Evolutionary conservation across 805 yeast species (phyloP), one percentile per base, ranked within the genome.

Genomic region (Sugiyamaella valdiviana): DNA sequence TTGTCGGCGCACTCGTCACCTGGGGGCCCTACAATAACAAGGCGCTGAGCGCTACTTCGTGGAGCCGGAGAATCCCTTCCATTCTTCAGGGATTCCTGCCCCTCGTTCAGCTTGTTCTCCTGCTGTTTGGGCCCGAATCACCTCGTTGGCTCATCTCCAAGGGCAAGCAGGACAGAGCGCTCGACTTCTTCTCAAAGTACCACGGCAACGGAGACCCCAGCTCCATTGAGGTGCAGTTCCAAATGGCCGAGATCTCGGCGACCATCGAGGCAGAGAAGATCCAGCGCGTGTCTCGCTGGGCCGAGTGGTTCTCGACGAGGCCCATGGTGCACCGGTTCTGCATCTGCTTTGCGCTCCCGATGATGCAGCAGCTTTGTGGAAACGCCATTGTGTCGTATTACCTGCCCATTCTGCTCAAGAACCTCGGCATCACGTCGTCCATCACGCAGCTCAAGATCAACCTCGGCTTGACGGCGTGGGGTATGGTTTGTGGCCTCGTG

Each of bases 1-100:
- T 83, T 59, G 71, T 83, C 59, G 86, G 89, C n/a, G 82, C 82
- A 67, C 82, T 87, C 85, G 68, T 81, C 50, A 85, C 81, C 61
- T 19, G 24, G 40, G 15, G 32, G 3, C 15, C 36, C 19, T 12
- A 40, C 20, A 20, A 23, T 41, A 51, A 38, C 42, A 48, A 72
- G 42, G 69, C 79, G 17, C 83, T 87, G 86, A 76, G 89, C 69
- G 72, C 83, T 58, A 87, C 89, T 6, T 75, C 83, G 51, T 40
- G 43, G 43, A 40, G 23, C 21, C 29, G 45, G 45, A 19, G 45
- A 20, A 14, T 42, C 15, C 45, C 45, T 3, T 20, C 26, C 17
- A 10, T 36, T n/a, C 24, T 42, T 29, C 45, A 42, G 20, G n/a
- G 19, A 9, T 14, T 42, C 17, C 26, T 42, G 12, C 45, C 45